phyloP scores from a whole-genome alignment of 2,329 filamentous ascomycete genomes.

The Trichophyton equinum region DNA sequence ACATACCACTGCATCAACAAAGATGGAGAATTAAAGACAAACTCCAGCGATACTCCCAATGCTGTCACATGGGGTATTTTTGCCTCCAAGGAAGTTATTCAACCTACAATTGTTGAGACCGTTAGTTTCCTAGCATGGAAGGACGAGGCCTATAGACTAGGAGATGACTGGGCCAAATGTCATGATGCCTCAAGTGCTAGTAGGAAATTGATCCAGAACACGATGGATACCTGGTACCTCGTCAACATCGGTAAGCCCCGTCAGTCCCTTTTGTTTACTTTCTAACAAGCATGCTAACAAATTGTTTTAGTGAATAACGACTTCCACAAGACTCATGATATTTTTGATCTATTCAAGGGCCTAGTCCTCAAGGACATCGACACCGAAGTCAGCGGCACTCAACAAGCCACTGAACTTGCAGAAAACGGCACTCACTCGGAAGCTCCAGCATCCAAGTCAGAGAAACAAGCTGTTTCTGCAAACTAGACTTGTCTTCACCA shows the following conservation, averaged over 20 bases:
- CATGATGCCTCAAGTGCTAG: slow-evolving; percentile 66
- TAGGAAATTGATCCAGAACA: slow-evolving; percentile 61
- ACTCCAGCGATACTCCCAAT: slow-evolving; percentile 75
- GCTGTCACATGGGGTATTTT: slow-evolving; percentile 99
- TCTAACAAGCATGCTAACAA: slow-evolving; percentile 15
- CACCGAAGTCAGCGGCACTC: slow-evolving; percentile 17
- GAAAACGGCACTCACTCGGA: not conserved
- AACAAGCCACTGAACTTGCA: not conserved
- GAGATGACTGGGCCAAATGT: slow-evolving; percentile 87
- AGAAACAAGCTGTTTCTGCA: not conserved
- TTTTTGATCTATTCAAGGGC: slow-evolving; percentile 77
- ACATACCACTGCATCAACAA: slow-evolving; percentile 93
- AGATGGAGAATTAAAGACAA: slow-evolving; percentile 67
- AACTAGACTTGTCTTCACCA: not conserved
- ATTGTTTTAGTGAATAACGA: slow-evolving; percentile 74
- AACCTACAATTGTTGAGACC: slow-evolving; percentile 97
- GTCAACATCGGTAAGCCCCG: slow-evolving; percentile 75
- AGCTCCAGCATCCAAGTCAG: not conserved
- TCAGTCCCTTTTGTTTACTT: not conserved
- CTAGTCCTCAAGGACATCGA: slow-evolving; percentile 38
- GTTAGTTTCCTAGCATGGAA: slow-evolving; percentile 98
- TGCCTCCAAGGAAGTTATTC: slow-evolving; percentile 97
- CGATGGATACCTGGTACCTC: slow-evolving; percentile 87
- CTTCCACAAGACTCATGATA: slow-evolving; percentile 70
- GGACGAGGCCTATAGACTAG: slow-evolving; percentile 89